Base-by-base conservation (phyloP, 352 stramenopile genomes). In the Hyaloperonospora brassicae region DNA sequence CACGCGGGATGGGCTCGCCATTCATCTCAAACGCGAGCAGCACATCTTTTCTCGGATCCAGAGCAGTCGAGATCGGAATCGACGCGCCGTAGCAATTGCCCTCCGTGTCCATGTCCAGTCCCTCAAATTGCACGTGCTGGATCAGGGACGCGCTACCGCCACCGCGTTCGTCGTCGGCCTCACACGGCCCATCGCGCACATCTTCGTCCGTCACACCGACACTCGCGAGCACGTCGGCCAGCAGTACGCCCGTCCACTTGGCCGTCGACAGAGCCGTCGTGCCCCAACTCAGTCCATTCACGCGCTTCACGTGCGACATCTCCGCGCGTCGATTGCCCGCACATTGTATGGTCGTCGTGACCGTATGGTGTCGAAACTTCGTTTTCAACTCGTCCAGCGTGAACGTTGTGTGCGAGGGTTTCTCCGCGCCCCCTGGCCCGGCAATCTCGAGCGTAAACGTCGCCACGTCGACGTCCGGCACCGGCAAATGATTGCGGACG, bases 21-120 rank as follows among this genome's bases (percentile, higher is more conserved):
- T 99, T 99, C 96, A 99, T 99, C 80, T 98, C 93, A 55, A 98
- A 99, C 3, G 95, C 95, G n/a, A 99, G 62, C 47, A 99, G 71
- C 7, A 97, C 92, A 56, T 99, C 97, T 24, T 96, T 96, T 46
- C 91, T 86, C 12, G 87, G 86, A 65, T 95, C 87, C 5, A 98
- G 59, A 2, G 95, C 97, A 38, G 98, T 99, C 23, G 86, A 73
- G 43, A 98, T 82, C 9, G 88, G 95, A 50, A 98, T 97, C 23
- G 76, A 96, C 2, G 87, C 87, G 5, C 88, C 86, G 52, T 95
- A 95, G 36, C 62, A 57, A 8, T 89, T 84, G n/a, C 81, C 84
- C 39, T 92, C 81, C n/a, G 87, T 87, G 59, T 95, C 76, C 9
- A 59, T 52, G 48, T 92, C 83, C 0, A 93, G 54, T 5, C 80